Percentiles rank a stretch among this genome's conserved stretches.
Conservation (phyloP, 108 stramenopile genomes). For the Aureococcus anophagefferens region DNA sequence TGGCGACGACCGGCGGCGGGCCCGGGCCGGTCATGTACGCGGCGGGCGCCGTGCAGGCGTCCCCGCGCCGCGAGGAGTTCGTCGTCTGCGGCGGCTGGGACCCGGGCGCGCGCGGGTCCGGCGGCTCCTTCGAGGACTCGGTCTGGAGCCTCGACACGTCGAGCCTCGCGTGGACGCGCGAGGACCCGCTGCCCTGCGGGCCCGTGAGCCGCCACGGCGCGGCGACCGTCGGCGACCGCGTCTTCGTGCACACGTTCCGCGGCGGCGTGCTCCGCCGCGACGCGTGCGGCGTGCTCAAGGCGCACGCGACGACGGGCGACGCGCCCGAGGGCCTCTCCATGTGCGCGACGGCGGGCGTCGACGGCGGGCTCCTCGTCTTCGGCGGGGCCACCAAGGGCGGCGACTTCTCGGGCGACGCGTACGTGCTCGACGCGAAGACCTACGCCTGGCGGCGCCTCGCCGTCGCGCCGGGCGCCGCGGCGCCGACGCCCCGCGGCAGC, state of each 20-base stretch:
- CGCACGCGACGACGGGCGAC: slow-evolving; percentile 5
- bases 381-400: slow-evolving; percentile 15
- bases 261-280: not conserved
- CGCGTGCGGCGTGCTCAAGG: not conserved
- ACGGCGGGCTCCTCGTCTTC: slow-evolving; percentile 7
- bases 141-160: slow-evolving; percentile 5
- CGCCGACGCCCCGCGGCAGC: not conserved
- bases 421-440: slow-evolving; percentile 11
- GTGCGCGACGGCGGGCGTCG: slow-evolving; percentile 12
- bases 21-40: too few relatives aligned
- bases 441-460: not conserved
- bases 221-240: slow-evolving; percentile 4
- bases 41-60: too few relatives aligned
- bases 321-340: slow-evolving; percentile 16
- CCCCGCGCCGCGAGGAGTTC: too few relatives aligned
- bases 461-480: not conserved
- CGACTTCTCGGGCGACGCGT: slow-evolving; percentile 4
- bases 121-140: slow-evolving; percentile 15
- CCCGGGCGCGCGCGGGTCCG: slow-evolving; percentile 17
- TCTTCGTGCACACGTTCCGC: slow-evolving; percentile 14
- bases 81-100: slow-evolving; percentile 19
- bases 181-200: not conserved
- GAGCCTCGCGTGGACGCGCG: not conserved
- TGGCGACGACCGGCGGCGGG: too few relatives aligned
- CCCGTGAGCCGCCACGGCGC: slow-evolving; percentile 21